Evolutionary conservation across 164 flowering plant species (phyloP), one percentile per base, ranked within the genome.

Genomic region (Stephania cephalantha): DNA sequence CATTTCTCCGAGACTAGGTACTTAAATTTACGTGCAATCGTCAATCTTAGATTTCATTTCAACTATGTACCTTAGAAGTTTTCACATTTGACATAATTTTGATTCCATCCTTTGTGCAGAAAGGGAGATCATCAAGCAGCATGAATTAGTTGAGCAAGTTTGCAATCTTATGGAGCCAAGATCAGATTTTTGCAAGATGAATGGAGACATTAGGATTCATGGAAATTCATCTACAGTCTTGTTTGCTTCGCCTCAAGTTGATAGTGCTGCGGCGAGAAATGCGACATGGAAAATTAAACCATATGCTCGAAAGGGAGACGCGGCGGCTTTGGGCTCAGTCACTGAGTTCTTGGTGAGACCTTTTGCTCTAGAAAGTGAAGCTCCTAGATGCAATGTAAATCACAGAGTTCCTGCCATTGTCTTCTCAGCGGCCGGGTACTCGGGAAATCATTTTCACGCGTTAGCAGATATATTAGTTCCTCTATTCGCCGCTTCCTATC

Each of bases 371-470:
- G 29, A 30, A 31, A 72, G 78, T 10, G 63, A 69, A 61, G 69
- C 79, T 63, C 93, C 91, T 12, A 13, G 31, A 3, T 90, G 95
- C 83, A 82, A 80, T 5, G 5, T 70, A 46, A 83, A 58, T 29
- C 94, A 90, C 74, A 79, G 50, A 4, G 77, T 79, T 73, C 95
- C 96, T 0, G 91, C 88, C 42, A 45, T 94, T 17, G 70, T 94
- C 6, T 91, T 94, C 77, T 91, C 96, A 6, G n/a, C 44, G 0
- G 90, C 87, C 22, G 98, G 98, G 13, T 94, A 86, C 61, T 22
- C 86, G 0, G 91, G 97, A 1, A 94, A 92, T 83, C 82, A 87
- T 45, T 94, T 92, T 76, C 97, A 94, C 70, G 93, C 80, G 71
- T 92, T 89, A 75, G 79, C 87, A 0, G 98, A 92, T 75, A 69